Evolutionary conservation across 331 rosid genomes (phyloP).

Genomic region (Quercus lobata): DNA sequence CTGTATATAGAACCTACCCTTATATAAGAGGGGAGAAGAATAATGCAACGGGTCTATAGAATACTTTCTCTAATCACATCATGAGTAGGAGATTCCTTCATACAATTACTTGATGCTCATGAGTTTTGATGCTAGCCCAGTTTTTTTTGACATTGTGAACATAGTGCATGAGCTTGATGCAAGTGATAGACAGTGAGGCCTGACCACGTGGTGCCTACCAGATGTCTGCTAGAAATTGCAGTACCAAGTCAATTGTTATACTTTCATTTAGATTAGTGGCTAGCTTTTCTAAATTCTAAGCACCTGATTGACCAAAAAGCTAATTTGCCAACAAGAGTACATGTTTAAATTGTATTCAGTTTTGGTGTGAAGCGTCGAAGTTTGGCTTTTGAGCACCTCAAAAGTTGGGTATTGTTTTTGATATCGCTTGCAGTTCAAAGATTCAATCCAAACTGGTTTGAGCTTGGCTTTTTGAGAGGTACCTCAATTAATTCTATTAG

Average conservation of each 20-base stretch:
- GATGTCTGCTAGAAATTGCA: background rate
- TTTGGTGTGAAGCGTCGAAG: background rate
- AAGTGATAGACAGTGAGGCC: background rate
- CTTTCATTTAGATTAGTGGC: background rate
- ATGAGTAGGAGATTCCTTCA: background rate
- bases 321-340: background rate
- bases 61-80: too few species aligned
- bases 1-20: too few species aligned
- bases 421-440: background rate
- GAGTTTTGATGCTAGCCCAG: background rate
- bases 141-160: background rate
- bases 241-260: background rate
- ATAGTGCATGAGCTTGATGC: background rate
- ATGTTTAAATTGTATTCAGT: background rate
- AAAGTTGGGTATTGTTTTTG: background rate
- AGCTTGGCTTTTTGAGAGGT: background rate
- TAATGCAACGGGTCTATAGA: too few species aligned
- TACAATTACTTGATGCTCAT: slow-evolving; percentile 10
- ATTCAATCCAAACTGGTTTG: background rate
- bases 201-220: background rate
- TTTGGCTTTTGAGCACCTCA: background rate
- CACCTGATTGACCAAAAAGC: too few species aligned
- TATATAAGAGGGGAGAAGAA: too few species aligned
- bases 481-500: too few species aligned
- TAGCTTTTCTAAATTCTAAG: background rate